These are phyloP conservation scores for Rhizopogon sp. DNA, from an alignment of 768 basidiomycete genomes.

Conservation along the genomic window DNA sequence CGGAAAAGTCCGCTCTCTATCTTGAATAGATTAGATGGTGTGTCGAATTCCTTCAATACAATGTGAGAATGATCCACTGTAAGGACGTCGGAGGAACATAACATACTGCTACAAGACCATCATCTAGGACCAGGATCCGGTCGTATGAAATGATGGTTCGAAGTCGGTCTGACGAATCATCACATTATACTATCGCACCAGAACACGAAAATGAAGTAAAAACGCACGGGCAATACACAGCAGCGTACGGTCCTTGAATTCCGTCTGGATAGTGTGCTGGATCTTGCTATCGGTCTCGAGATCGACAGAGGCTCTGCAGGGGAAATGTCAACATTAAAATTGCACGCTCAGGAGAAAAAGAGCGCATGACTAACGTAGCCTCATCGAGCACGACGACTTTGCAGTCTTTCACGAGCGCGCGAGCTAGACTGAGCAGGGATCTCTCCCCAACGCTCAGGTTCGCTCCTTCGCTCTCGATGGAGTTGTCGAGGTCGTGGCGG, in stretches of 20 bases:
- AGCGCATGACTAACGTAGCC: slow-evolving; percentile 24
- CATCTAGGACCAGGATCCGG: too few species aligned
- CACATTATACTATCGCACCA: background rate
- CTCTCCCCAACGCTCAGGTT: slow-evolving; percentile 46
- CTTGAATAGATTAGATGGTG: slow-evolving; percentile 46
- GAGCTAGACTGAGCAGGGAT: slow-evolving; percentile 46
- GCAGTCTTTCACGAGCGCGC: slow-evolving; percentile 48
- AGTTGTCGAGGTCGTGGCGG: slow-evolving; percentile 46
- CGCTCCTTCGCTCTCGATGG: slow-evolving; percentile 48
- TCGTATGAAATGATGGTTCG: slow-evolving; percentile 58
- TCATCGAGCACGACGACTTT: slow-evolving; percentile 49
- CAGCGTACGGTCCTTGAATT: slow-evolving; percentile 46
- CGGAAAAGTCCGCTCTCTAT: slow-evolving; percentile 48
- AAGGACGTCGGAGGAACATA: slow-evolving; percentile 24
- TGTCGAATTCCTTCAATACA: slow-evolving; percentile 47
- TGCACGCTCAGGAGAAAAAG: slow-evolving; percentile 15
- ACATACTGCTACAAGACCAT: too few species aligned
- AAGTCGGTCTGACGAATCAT: slow-evolving; percentile 31
- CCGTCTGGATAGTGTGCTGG: slow-evolving; percentile 37
- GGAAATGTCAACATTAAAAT: slow-evolving; percentile 1
- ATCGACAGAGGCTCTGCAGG: slow-evolving; percentile 29
- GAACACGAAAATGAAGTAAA: slow-evolving; percentile 22
- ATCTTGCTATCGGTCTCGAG: slow-evolving; percentile 51
- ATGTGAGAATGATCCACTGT: background rate
- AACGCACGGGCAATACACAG: slow-evolving; percentile 41